Evolutionary conservation across 139 green algal species (phyloP).

Genomic region (Penium margaritaceum): DNA sequence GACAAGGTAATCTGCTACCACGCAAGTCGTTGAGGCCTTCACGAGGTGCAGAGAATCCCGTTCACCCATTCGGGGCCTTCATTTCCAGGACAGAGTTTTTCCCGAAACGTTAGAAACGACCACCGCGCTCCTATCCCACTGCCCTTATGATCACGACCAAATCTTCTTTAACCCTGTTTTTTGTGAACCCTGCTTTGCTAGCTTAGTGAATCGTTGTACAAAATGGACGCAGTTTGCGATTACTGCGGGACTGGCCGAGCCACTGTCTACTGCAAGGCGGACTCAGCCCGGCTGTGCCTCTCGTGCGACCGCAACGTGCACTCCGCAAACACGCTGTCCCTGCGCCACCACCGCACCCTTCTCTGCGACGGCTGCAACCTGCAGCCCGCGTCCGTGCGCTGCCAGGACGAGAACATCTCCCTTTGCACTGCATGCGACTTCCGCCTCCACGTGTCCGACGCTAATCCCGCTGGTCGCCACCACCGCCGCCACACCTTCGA

Average conservation of each 20-base stretch:
- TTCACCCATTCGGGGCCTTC: too few species aligned
- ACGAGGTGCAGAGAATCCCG: too few species aligned
- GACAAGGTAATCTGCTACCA: too few species aligned
- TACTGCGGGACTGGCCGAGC: constrained; percentile 13
- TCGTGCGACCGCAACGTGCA: constrained; percentile 24
- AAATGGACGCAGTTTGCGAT: constrained; percentile 13
- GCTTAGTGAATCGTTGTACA: too few species aligned
- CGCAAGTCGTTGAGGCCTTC: too few species aligned
- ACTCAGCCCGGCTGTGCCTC: constrained; percentile 15
- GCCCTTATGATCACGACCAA: too few species aligned
- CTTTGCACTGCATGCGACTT: constrained; percentile 12
- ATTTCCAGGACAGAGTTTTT: too few species aligned
- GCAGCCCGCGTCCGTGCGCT: constrained; percentile 10
- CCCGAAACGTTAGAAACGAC: too few species aligned
- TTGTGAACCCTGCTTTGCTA: too few species aligned
- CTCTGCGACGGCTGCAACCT: constrained; percentile 12
- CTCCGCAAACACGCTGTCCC: constrained; percentile 16
- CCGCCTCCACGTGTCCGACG: neutral
- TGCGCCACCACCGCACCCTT: constrained; percentile 11
- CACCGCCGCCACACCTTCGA: constrained; percentile 20
- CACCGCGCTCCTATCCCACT: too few species aligned
- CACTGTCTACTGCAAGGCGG: constrained; percentile 17
- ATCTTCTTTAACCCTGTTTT: too few species aligned
- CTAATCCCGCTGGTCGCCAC: neutral
- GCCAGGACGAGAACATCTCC: constrained; percentile 9